Percentiles rank a stretch among this genome's conserved stretches.
Evolutionary conservation across 495 filamentous ascomycete genomes (phyloP).

Genomic region (Aspergillus ostianus): DNA sequence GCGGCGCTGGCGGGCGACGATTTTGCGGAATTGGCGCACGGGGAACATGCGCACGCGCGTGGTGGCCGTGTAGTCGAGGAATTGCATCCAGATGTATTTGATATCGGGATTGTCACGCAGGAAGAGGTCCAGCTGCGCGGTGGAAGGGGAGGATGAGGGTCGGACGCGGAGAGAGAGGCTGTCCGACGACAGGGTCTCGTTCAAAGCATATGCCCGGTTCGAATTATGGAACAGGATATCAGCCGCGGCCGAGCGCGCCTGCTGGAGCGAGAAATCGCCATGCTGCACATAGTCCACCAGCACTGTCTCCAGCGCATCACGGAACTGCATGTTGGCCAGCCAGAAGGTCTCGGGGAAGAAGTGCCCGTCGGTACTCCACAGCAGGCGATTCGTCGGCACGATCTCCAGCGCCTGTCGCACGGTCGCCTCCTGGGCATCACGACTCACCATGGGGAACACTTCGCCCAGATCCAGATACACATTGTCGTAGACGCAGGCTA

Average conservation of each 20-base stretch:
- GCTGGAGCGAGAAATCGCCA: constrained; percentile 52
- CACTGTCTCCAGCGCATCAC: constrained; percentile 69
- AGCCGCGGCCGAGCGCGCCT: constrained; percentile 58
- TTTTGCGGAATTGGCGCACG: constrained; percentile 58
- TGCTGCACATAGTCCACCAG: constrained; percentile 60
- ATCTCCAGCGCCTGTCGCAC: constrained; percentile 74
- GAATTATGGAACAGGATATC: constrained; percentile 71
- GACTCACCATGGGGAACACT: constrained; percentile 80
- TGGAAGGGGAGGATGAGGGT: background rate
- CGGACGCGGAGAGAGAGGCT: constrained; percentile 3
- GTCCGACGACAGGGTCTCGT: constrained; percentile 19
- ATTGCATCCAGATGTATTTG: constrained; percentile 70
- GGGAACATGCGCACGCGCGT: constrained; percentile 70
- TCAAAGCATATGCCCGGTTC: constrained; percentile 61
- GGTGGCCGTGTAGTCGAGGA: constrained; percentile 74
- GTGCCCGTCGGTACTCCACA: constrained; percentile 86
- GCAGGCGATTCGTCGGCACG: constrained; percentile 70
- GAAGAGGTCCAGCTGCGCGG: constrained; percentile 24
- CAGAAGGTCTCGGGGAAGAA: constrained; percentile 82
- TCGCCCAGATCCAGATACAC: constrained; percentile 85
- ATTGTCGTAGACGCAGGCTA: constrained; percentile 77
- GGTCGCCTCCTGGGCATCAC: constrained; percentile 73
- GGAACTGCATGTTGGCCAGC: constrained; percentile 73
- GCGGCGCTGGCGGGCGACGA: constrained; percentile 52
- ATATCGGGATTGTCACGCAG: constrained; percentile 29